Evolutionary conservation across 2,329 filamentous ascomycete genomes (phyloP), one percentile per base, ranked within the genome.

Genomic region (Diaporthe sp.): DNA sequence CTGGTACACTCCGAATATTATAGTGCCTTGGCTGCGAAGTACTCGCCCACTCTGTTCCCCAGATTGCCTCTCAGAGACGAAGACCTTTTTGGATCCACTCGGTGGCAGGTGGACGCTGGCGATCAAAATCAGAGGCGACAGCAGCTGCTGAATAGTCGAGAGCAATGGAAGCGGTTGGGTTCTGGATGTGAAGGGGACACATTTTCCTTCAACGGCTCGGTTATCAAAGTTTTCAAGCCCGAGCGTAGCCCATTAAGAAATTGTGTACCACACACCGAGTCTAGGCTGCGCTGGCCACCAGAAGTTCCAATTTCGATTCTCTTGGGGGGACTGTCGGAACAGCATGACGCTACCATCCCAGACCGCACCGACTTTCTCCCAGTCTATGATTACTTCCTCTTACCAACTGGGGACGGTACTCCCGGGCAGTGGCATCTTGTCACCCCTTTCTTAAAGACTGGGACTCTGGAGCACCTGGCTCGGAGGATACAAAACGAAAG

Each of bases 241-340:
- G 49, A 51, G 1, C 77, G 76, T 31, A 80, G 78, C 19, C 82
- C 82, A 10, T 79, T 83, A 65, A 78, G 82, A 55, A 83, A 84
- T 75, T 84, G 82, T 70, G 71, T 83, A 15, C 78, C 79, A 0
- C 77, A 65, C 2, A 28, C 55, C 3, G 73, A 67, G 12, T 39
- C 62, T 2, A 59, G 42, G 2, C 59, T 77, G 15, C 79, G 79
- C 59, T 83, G 82, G 81, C 82, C 82, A 5, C 80, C 81, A 10
- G 82, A 83, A 75, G 82, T 83, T 10, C 78, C 80, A 3, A 80
- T 78, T 17, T 81, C 79, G 10, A 65, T 83, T 1, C 70, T 82
- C 9, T 75, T 83, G 10, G 81, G 81, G n/a, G 82, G 81, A 3
- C 73, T 77, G 22, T 49, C 59, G 4, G 74, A 74, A n/a, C 19